These are phyloP conservation scores for Hypoxylon subgilvum DNA, from an alignment of 495 filamentous ascomycete genomes.

Conservation along the genomic window DNA sequence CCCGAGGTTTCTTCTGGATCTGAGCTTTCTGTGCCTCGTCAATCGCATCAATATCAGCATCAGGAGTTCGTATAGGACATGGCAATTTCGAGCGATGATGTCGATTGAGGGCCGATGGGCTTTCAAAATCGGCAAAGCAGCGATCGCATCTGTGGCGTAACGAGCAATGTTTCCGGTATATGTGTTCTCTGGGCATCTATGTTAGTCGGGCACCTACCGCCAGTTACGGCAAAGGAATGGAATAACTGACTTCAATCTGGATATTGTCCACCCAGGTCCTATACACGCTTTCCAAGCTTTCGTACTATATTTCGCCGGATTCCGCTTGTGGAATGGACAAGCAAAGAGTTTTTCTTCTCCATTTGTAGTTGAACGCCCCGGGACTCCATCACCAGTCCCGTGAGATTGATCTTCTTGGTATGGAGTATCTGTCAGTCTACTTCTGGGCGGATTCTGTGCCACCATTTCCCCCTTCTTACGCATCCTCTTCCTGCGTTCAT, in stretches of 20 bases:
- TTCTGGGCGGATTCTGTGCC: not conserved
- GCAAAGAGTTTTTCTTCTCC: constrained; percentile 16
- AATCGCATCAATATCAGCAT: constrained; percentile 9
- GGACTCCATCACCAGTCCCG: not conserved
- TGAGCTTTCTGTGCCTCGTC: constrained; percentile 19
- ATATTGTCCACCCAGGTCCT: constrained; percentile 18
- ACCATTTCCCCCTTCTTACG: constrained; percentile 1
- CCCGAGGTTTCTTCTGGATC: constrained; percentile 24
- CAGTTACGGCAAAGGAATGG: too few species aligned
- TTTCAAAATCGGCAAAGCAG: constrained; percentile 21
- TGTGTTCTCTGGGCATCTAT: constrained; percentile 19
- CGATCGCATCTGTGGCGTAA: constrained; percentile 10
- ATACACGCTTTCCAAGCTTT: constrained; percentile 29
- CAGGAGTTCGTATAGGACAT: constrained; percentile 8
- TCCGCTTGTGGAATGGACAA: constrained; percentile 31
- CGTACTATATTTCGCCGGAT: constrained; percentile 26
- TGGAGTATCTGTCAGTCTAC: not conserved
- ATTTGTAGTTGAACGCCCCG: not conserved
- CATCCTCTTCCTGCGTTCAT: constrained; percentile 13
- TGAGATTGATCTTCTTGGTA: not conserved
- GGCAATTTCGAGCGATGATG: constrained; percentile 18
- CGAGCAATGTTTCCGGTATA: constrained; percentile 26
- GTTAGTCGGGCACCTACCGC: not conserved
- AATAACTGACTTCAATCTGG: constrained; percentile 27
- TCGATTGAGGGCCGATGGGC: constrained; percentile 3